Evolutionary conservation across 345 rosid species (phyloP), one percentile per base, ranked within the genome.

Genomic region (Isatis tinctoria): DNA sequence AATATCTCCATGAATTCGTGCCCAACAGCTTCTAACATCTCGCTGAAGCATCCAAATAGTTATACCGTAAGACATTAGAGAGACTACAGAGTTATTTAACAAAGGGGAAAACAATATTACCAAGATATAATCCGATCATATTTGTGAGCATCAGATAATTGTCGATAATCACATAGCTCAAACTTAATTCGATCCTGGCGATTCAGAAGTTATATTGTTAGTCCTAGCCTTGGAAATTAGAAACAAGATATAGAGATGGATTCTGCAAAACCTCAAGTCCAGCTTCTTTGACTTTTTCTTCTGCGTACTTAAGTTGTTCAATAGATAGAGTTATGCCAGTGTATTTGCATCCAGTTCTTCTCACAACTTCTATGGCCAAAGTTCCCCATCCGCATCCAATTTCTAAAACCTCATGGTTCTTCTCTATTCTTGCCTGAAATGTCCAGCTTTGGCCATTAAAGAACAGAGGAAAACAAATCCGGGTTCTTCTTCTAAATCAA

Each of bases 381-480:
- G 89, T 76, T 72, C 98, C 97, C 98, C 98, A 94, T 12, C 98
- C 98, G 24, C 85, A 86, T 22, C 98, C 97, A 41, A 94, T 88
- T 67, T 94, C 96, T 7, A 94, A 89, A 80, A 94, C 80, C 72
- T 86, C 88, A 58, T 91, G 89, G 3, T 71, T 60, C 64, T 83
- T 85, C 33, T 65, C 74, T 62, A 94, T 78, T 67, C 88, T 82
- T 7, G 92, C 89, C 96, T 88, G 70, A 24, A 69, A 41, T 35
- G 17, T 8, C 27, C 2, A 3, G 0, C 16, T 10, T 3, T 47
- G 4, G 53, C 44, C 2, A 32, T n/a, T 41, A n/a, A 51, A 60
- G 56, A 27, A 67, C 6, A 68, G 37, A 40, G n/a, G n/a, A n/a
- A 5, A 35, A 10, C 2, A 17, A 59, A 59, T 36, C 64, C 2